Evolutionary conservation across 148 eudicot species (phyloP), one percentile per base, ranked within the genome.

Genomic region (Heliosperma pusillum): DNA sequence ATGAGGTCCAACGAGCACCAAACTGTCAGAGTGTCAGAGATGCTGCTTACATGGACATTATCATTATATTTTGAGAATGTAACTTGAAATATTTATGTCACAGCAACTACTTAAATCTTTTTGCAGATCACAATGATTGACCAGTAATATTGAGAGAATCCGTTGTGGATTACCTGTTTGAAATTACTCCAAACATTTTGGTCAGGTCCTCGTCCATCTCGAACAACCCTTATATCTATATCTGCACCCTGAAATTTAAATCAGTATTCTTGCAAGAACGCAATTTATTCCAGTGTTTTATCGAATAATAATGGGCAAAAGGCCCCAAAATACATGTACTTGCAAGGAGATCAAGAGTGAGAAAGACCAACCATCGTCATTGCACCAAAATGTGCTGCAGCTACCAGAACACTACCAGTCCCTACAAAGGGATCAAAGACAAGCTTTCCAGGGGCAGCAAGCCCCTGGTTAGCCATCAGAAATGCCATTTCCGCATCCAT

Each of bases 401-500:
- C 94, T 66, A 96, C 81, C 57, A 96, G 87, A 83, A 96, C 82
- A 82, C 99, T 96, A 78, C 99, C 99, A 11, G 97, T 92, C 66
- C 99, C 99, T 70, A 96, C 99, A 89, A 96, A 96, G 62, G 99
- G 97, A 75, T 96, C 99, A 83, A 83, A 92, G 5, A 92, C 90
- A 73, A 96, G 88, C 82, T 90, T 96, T 53, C 99, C 99, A 22
- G 94, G 85, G 74, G 87, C 79, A 76, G 86, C 96, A 70, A 89
- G 88, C 55, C 97, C 99, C 77, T 92, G 99, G 65, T 96, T 96
- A 74, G 99, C 97, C 99, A 96, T 96, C 81, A 96, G 74, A 79
- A 96, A 92, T 67, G 99, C 97, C 90, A 96, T 88, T 87, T 96
- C 99, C 25, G 97, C 97, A 82, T 96, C 99, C 99, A 96, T 96